These are phyloP conservation scores for Colletotrichum plurivorum DNA, from an alignment of 2,329 filamentous ascomycete genomes.

Conservation along the genomic window DNA sequence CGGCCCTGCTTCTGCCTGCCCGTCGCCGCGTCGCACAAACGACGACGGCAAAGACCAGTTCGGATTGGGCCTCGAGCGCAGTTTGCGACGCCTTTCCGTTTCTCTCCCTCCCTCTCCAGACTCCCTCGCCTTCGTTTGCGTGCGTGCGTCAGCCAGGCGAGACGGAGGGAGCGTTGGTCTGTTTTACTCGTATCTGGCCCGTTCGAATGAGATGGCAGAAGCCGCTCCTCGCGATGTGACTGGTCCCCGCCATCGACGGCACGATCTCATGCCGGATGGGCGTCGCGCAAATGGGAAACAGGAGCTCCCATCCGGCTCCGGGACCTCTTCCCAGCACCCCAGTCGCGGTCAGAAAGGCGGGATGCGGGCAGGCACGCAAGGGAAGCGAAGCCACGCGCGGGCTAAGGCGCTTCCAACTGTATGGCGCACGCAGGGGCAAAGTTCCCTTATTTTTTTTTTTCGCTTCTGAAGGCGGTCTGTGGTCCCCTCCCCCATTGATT, in stretches of 20 bases:
- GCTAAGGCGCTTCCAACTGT: too few relatives aligned
- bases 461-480: conserved; percentile 5
- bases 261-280: conserved; percentile 17
- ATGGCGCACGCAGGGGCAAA: conserved; percentile 14
- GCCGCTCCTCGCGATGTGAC: conserved; percentile 5
- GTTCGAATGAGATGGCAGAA: conserved; percentile 27
- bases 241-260: conserved; percentile 32
- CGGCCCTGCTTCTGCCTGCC: neutral
- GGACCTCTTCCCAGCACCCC: neutral
- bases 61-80: conserved; percentile 33
- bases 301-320: too few relatives aligned
- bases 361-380: conserved; percentile 22
- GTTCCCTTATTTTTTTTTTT: neutral
- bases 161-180: conserved; percentile 13
- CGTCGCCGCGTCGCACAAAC: conserved; percentile 22
- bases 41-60: conserved; percentile 13
- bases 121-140: conserved; percentile 19
- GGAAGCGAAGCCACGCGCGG: conserved; percentile 6
- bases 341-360: neutral
- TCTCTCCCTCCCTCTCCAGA: neutral
- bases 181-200: neutral
- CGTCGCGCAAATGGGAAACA: neutral
- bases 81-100: conserved; percentile 23
- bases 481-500: neutral
- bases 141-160: conserved; percentile 28